Evolutionary conservation across 2,329 filamentous ascomycete species (phyloP).

Genomic region (Fusarium anguioides): DNA sequence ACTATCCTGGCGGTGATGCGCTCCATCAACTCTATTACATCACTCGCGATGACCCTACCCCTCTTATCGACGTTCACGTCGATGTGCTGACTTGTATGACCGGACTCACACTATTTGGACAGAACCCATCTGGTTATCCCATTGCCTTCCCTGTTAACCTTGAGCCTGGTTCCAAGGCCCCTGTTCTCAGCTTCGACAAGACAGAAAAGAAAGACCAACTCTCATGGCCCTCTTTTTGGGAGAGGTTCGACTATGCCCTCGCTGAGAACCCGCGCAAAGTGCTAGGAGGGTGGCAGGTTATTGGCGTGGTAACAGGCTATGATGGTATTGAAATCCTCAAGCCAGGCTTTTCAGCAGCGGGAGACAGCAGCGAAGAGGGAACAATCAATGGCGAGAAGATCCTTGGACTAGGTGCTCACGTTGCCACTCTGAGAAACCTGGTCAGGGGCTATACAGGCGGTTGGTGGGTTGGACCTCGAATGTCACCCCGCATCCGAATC

Average conservation of each 20-base stretch:
- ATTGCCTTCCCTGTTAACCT: conserved; percentile 47
- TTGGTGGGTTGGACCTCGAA: conserved; percentile 73
- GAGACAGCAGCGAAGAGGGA: conserved; percentile 17
- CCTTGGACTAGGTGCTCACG: conserved; percentile 58
- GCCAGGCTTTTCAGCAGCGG: conserved; percentile 53
- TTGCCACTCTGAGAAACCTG: conserved; percentile 53
- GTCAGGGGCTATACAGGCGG: conserved; percentile 64
- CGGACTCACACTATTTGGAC: conserved; percentile 73
- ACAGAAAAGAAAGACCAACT: conserved; percentile 62
- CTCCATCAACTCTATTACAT: conserved; percentile 64
- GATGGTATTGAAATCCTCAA: conserved; percentile 68
- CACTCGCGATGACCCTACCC: conserved; percentile 38
- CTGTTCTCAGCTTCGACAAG: conserved; percentile 66
- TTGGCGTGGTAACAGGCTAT: conserved; percentile 68
- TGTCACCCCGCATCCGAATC: conserved; percentile 66
- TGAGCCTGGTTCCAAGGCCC: conserved; percentile 31
- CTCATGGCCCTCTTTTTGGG: conserved; percentile 66
- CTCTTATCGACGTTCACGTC: conserved; percentile 63
- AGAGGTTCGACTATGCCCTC: conserved; percentile 71
- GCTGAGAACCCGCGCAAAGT: conserved; percentile 62
- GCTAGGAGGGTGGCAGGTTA: conserved; percentile 64
- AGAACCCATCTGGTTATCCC: conserved; percentile 55
- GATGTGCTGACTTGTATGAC: conserved; percentile 78
- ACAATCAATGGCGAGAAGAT: conserved; percentile 42
- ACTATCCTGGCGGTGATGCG: conserved; percentile 92